Base-by-base conservation (phyloP, 169 alveolate species). In the Plasmodium sp. region DNA sequence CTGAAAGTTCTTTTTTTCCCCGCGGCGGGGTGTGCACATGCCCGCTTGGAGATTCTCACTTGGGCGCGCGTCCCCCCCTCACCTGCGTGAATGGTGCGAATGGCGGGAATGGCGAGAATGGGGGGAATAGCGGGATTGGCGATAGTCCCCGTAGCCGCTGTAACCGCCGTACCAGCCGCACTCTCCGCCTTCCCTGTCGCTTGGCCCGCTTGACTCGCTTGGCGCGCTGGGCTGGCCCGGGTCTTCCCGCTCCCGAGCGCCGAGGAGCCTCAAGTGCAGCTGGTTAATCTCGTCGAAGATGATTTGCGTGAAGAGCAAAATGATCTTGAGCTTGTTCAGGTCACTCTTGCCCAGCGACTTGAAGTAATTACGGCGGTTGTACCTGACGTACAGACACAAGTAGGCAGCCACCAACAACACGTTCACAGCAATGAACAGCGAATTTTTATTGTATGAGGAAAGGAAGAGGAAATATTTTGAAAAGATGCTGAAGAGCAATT, bases 231-330 rank as follows among this genome's bases (percentile, higher is more conserved):
- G 33, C 51, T 36, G 67, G 58, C 27, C 71, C 27, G 16, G 75
- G 74, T 34, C 56, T 48, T 9, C 56, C 81, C 22, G 34, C 58
- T 51, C 62, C n/a, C 62, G 22, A 56, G 48, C 41, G 2, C 93
- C 93, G n/a, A 86, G 67, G 33, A 86, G 85, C 22, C 54, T 36
- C 34, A 86, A 56, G 36, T 86, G 93, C 34, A 86, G 18, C 51
- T 86, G 93, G n/a, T 86, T 86, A 9, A 86, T 71, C 45, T 86
- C 93, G 31, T 86, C 93, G 71, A 86, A 86, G 43, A 86, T 75
- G 43, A 86, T 86, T 77, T 86, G 93, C 2, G 93, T 86, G 34
- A 86, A 86, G 34, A 86, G 56, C 27, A 86, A 56, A 41, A 86
- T 86, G 54, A 86, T 86, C 45, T 86, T 86, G 22, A 86, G 33